phyloP scores from a whole-genome alignment of 441 rosid genomes.

The Hura crepitans region DNA sequence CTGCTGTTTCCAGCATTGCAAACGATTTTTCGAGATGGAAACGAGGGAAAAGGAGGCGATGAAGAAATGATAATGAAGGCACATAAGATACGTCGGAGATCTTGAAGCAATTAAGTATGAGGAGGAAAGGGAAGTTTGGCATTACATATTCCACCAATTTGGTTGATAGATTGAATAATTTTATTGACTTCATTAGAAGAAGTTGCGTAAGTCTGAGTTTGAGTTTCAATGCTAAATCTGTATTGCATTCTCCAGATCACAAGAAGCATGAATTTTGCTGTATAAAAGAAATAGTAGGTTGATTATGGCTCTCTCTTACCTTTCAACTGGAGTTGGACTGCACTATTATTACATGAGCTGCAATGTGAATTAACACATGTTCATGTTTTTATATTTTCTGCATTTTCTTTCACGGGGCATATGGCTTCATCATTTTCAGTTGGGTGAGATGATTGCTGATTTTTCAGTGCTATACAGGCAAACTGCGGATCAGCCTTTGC shows the following conservation, averaged over 20 bases:
- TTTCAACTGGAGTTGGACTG: neutral
- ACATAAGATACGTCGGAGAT: constrained; percentile 64
- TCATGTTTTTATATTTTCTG: neutral
- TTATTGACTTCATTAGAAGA: constrained; percentile 65
- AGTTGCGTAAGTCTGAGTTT: constrained; percentile 44
- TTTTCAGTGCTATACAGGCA: constrained; percentile 86
- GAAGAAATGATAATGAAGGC: constrained; percentile 64
- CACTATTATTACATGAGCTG: too few relatives aligned
- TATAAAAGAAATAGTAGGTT: neutral
- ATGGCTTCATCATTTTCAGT: constrained; percentile 43
- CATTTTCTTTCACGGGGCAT: constrained; percentile 77
- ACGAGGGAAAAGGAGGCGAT: constrained; percentile 26
- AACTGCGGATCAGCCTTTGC: constrained; percentile 76
- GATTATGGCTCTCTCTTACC: neutral
- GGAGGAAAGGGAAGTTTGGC: constrained; percentile 67
- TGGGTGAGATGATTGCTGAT: constrained; percentile 86
- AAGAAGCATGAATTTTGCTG: neutral
- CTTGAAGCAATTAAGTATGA: constrained; percentile 54
- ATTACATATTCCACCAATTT: constrained; percentile 70
- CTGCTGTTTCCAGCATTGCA: constrained; percentile 20
- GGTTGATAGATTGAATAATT: constrained; percentile 45
- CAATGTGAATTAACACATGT: neutral
- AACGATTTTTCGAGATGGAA: constrained; percentile 18
- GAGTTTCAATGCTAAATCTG: constrained; percentile 56
- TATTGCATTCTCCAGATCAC: too few relatives aligned